Conservation (phyloP, 164 flowering plant species). For the Umbilicus rupestris region DNA sequence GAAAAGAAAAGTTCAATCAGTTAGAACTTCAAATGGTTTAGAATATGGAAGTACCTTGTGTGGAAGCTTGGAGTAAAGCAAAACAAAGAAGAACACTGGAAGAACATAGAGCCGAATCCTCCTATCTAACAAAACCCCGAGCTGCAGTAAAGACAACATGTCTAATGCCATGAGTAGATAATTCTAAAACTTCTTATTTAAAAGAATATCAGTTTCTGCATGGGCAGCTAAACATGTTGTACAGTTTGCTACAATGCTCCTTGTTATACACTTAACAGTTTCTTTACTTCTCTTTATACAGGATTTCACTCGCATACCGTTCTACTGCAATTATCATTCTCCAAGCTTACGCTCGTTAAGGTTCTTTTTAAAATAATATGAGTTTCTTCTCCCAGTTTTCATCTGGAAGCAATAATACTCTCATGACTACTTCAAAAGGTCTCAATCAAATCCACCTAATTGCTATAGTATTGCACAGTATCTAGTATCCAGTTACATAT, state of each 20-base stretch:
- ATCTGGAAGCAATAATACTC: background rate
- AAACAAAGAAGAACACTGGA: slow-evolving; percentile 67
- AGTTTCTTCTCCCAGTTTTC: background rate
- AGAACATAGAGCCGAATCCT: slow-evolving; percentile 46
- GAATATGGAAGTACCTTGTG: slow-evolving; percentile 59
- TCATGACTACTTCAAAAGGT: background rate
- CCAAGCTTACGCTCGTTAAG: background rate
- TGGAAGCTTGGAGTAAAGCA: slow-evolving; percentile 91
- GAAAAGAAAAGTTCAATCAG: background rate
- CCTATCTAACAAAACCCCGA: slow-evolving; percentile 70
- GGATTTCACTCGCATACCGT: no score
- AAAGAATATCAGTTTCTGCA: background rate
- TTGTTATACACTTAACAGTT: background rate
- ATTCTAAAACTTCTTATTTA: background rate
- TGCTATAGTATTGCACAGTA: background rate
- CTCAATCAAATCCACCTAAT: background rate
- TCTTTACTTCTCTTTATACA: background rate
- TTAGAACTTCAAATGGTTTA: background rate
- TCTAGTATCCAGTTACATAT: background rate
- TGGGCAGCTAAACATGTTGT: background rate
- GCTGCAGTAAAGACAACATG: slow-evolving; percentile 40
- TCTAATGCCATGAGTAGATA: background rate
- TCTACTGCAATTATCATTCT: background rate
- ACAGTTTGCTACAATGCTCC: background rate
- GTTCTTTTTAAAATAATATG: background rate